Percentiles rank a stretch among this genome's conserved stretches.
Conservation (phyloP, 441 rosid species). For the Erodium texanum region DNA sequence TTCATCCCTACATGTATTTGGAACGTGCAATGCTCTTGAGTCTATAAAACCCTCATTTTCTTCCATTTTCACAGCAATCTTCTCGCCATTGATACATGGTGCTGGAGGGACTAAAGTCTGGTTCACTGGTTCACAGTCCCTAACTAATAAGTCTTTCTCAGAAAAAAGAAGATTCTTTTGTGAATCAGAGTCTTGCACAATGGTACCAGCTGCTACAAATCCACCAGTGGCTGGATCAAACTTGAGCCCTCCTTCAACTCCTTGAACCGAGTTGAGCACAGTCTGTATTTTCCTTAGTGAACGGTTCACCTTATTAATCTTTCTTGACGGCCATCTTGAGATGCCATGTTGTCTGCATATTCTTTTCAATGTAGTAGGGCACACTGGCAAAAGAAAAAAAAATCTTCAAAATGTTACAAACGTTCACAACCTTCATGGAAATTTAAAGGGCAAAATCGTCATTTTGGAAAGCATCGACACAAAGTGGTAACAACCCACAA, state of each 20-base stretch:
- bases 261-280: slow-evolving; percentile 79
- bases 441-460: no score
- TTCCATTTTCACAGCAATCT: slow-evolving; percentile 37
- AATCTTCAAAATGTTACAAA: background rate
- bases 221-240: slow-evolving; percentile 66
- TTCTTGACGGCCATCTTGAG: slow-evolving; percentile 92
- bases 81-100: no score
- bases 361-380: slow-evolving; percentile 92
- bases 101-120: slow-evolving; percentile 19
- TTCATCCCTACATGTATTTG: slow-evolving; percentile 7
- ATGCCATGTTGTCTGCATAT: slow-evolving; percentile 96
- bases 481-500: no score
- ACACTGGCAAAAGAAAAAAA: slow-evolving; percentile 39
- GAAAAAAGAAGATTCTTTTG: slow-evolving; percentile 16
- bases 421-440: background rate
- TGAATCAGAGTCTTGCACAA: slow-evolving; percentile 33
- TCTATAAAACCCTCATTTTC: slow-evolving; percentile 30
- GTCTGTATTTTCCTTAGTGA: slow-evolving; percentile 75
- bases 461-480: background rate
- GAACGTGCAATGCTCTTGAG: slow-evolving; percentile 16
- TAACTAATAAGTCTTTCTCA: background rate
- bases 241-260: slow-evolving; percentile 74
- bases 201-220: slow-evolving; percentile 51
- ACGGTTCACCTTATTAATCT: slow-evolving; percentile 86
- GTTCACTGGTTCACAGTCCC: slow-evolving; percentile 20